Evolutionary conservation across 352 stramenopile genomes (phyloP).

Genomic region (Vaucheria bursata): DNA sequence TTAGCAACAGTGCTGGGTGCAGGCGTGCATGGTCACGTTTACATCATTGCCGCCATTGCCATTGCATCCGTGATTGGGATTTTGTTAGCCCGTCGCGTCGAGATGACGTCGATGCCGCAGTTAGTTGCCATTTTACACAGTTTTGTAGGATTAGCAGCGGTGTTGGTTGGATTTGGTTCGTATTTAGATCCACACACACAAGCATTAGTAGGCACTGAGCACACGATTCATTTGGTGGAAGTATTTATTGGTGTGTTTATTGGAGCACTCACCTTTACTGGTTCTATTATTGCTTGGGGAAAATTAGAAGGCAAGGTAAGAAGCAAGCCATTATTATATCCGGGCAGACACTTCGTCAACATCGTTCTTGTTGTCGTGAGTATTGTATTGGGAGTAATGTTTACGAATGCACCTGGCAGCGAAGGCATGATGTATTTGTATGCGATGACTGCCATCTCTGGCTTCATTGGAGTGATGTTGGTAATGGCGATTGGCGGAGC

Average conservation of each 20-base stretch:
- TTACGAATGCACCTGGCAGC: conserved; percentile 11
- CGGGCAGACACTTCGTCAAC: conserved; percentile 64
- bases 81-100: conserved; percentile 50
- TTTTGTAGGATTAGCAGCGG: conserved; percentile 66
- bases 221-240: conserved; percentile 48
- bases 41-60: not conserved
- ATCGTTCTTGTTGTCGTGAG: conserved; percentile 58
- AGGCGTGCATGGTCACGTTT: not conserved
- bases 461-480: not conserved
- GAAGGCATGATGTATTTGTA: not conserved
- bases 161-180: conserved; percentile 60
- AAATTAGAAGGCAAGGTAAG: conserved; percentile 67
- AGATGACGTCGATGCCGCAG: conserved; percentile 70
- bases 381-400: conserved; percentile 13
- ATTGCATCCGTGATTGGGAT: conserved; percentile 60
- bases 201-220: conserved; percentile 68
- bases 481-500: not conserved
- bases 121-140: conserved; percentile 76
- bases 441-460: not conserved
- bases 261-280: conserved; percentile 69
- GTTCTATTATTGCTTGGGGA: conserved; percentile 71
- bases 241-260: conserved; percentile 59
- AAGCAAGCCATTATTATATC: conserved; percentile 57
- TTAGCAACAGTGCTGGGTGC: conserved; percentile 45
- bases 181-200: no score